Conservation (phyloP, 2,329 filamentous ascomycete species). For the Epichloe hybrida region DNA sequence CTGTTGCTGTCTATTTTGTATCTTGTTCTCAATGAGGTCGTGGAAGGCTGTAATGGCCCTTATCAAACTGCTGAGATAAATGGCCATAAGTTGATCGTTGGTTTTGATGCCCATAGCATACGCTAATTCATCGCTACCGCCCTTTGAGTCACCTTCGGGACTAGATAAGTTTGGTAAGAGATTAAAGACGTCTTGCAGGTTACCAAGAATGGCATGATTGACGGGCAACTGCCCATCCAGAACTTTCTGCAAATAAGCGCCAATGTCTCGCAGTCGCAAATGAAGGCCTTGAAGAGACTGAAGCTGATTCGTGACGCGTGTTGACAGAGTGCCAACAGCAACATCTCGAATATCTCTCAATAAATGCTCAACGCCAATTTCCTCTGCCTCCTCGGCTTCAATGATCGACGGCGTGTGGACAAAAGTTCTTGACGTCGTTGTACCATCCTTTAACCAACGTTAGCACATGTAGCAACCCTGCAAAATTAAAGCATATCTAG, state of each 20-base stretch:
- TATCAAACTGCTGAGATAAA: constrained; percentile 94
- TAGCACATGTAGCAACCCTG: background rate
- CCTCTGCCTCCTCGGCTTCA: constrained; percentile 96
- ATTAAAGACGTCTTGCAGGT: constrained; percentile 99
- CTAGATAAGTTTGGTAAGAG: constrained; percentile 90
- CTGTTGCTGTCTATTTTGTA: constrained; percentile 93
- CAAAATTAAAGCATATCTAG: background rate
- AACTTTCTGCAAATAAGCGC: constrained; percentile 89
- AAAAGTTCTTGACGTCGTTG: constrained; percentile 91
- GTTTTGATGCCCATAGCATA: constrained; percentile 98
- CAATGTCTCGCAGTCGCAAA: constrained; percentile 86
- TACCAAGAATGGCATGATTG: constrained; percentile 93
- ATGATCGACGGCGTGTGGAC: constrained; percentile 97
- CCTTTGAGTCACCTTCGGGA: constrained; percentile 52
- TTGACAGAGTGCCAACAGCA: constrained; percentile 89
- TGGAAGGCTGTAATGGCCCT: constrained; percentile 97
- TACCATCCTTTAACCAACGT: constrained; percentile 59
- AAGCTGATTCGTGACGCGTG: constrained; percentile 91
- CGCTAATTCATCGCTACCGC: constrained; percentile 71
- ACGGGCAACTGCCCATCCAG: constrained; percentile 84
- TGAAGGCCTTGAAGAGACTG: constrained; percentile 95
- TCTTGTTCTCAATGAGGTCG: constrained; percentile 98
- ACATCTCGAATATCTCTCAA: constrained; percentile 97
- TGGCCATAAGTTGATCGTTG: constrained; percentile 97
- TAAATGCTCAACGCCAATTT: constrained; percentile 96